Evolutionary conservation across 768 basidiomycete species (phyloP), one percentile per base, ranked within the genome.

Genomic region (Russula sp.): DNA sequence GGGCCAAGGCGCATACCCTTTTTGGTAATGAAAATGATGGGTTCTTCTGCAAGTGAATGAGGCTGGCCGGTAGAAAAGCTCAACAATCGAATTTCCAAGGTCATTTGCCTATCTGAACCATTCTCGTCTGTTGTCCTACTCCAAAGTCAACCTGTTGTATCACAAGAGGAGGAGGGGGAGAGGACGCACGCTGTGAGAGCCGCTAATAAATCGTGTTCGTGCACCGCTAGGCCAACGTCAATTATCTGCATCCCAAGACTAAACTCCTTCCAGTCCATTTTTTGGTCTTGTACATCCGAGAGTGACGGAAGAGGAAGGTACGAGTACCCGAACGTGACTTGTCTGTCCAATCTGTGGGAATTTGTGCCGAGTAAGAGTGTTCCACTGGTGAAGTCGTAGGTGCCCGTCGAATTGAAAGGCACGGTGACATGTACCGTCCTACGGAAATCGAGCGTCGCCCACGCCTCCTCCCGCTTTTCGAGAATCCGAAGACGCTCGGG

Each of bases 351-450:
- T 13, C 41, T 49, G 20, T 45, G 29, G 22, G 45, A 41, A 9
- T 43, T 56, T 42, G 63, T 66, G 9, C 65, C 65, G 32, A 66
- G 65, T 14, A 66, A 43, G 25, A 66, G 58, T 1, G 64, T 59
- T 1, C 64, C 65, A 20, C 63, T 63, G 4, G 65, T 66, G 34
- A 66, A 58, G 48, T 66, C 65, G 64, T 66, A 66, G 25, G 65
- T 64, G 29, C 63, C 57, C 3, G 63, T 65, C 42, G 63, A 57
- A 8, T 45, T 34, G 38, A 66, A 66, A 20, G 55, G 55, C 22
- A 66, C 63, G 20, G 22, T 36, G 10, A 61, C 52, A 7, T 54
- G 52, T 14, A 55, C 32, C 11, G 56, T n/a, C 35, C 22, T 42
- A 5, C 43, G 51, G 43, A 61, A 58, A 14, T 57, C 55, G 46